Percentiles rank a stretch among this genome's conserved stretches.
Evolutionary conservation across 2,329 filamentous ascomycete species (phyloP).

Genomic region (Hypoxylon sp.): DNA sequence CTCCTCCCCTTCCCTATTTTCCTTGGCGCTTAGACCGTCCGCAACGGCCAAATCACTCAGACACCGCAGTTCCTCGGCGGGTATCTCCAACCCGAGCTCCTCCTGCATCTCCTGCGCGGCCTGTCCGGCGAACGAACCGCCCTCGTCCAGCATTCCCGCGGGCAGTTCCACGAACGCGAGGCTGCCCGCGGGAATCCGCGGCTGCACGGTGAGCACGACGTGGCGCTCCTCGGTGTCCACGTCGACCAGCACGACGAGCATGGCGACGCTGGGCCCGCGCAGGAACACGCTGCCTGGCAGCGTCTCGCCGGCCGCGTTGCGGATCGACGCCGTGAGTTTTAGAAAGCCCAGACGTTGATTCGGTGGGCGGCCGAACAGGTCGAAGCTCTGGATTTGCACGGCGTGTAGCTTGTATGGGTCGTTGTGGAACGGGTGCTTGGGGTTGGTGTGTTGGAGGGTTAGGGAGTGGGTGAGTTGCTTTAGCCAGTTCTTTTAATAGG

Average conservation of each 20-base stretch:
- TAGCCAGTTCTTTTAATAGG: constrained; percentile 56
- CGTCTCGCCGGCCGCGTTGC: constrained; percentile 56
- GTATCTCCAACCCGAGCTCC: constrained; percentile 65
- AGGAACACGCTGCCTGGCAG: constrained; percentile 66
- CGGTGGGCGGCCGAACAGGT: constrained; percentile 58
- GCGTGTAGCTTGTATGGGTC: constrained; percentile 62
- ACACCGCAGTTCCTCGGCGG: constrained; percentile 56
- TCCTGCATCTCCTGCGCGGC: constrained; percentile 69
- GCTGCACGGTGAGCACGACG: constrained; percentile 67
- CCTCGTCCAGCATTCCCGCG: constrained; percentile 65
- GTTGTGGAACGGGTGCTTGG: constrained; percentile 60
- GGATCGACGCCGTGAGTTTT: constrained; percentile 60
- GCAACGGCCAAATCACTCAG: constrained; percentile 57
- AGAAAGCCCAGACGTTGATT: constrained; percentile 62
- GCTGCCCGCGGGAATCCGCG: constrained; percentile 64
- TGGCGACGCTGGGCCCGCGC: constrained; percentile 67
- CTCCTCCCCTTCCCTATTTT: neutral
- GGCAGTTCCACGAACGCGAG: constrained; percentile 65
- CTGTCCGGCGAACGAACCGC: constrained; percentile 62
- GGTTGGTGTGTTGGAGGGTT: constrained; percentile 51
- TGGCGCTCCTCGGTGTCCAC: constrained; percentile 55
- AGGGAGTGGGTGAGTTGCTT: constrained; percentile 57
- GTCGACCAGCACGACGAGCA: constrained; percentile 66
- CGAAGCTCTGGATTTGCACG: constrained; percentile 62
- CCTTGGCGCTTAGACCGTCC: neutral